Evolutionary conservation across 805 yeast species (phyloP).

Genomic region (Schwanniomyces pseudopolymorphus): DNA sequence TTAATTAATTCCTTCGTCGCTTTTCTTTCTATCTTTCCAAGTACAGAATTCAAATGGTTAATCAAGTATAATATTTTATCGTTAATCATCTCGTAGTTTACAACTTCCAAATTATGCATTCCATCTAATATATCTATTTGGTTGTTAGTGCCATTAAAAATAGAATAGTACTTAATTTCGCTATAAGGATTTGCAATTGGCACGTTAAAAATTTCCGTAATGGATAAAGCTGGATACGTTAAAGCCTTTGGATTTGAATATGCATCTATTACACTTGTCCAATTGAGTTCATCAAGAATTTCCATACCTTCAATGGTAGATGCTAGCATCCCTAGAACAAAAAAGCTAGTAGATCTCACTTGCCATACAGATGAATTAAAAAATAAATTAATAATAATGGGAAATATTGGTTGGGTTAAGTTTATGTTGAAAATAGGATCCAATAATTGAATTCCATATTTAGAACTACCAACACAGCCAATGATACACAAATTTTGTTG

Average conservation of each 20-base stretch:
- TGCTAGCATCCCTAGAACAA: slow-evolving; percentile 71
- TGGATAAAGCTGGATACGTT: slow-evolving; percentile 18
- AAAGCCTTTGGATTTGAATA: slow-evolving; percentile 16
- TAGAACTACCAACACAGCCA: slow-evolving; percentile 77
- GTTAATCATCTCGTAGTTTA: slow-evolving; percentile 13
- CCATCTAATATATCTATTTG: slow-evolving; percentile 11
- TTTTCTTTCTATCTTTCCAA: slow-evolving; percentile 46
- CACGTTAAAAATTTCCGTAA: slow-evolving; percentile 16
- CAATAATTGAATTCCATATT: slow-evolving; percentile 56
- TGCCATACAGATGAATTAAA: slow-evolving; percentile 46
- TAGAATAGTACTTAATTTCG: slow-evolving; percentile 22
- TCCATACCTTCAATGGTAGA: slow-evolving; percentile 79
- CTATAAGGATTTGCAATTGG: slow-evolving; percentile 23
- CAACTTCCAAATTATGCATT: slow-evolving; percentile 8
- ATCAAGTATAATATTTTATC: slow-evolving; percentile 35
- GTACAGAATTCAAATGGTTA: slow-evolving; percentile 49
- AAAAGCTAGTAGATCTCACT: slow-evolving; percentile 74
- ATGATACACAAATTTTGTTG: slow-evolving; percentile 85
- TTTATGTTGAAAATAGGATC: slow-evolving; percentile 28
- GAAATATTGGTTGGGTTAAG: slow-evolving; percentile 31
- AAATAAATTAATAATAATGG: slow-evolving; percentile 44
- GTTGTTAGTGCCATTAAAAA: slow-evolving; percentile 15
- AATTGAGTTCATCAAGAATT: slow-evolving; percentile 75
- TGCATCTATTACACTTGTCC: slow-evolving; percentile 43
- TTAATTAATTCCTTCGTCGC: slow-evolving; percentile 59